These are phyloP conservation scores for Aspergillus brasiliensis DNA, from an alignment of 2,329 filamentous ascomycete species.

Conservation along the genomic window DNA sequence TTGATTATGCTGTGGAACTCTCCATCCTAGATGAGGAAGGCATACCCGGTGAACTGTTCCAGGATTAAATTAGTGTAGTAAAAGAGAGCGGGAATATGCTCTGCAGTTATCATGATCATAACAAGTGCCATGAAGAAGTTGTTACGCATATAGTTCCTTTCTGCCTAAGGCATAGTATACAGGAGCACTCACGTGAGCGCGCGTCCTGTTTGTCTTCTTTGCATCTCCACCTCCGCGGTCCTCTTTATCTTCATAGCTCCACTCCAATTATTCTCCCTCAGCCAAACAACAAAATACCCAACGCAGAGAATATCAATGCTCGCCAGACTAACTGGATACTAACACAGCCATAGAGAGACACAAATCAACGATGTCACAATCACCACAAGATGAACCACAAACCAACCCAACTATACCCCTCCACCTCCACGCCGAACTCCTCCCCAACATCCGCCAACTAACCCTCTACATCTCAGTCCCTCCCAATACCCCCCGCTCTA, in stretches of 20 bases:
- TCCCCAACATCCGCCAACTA: conserved; percentile 63
- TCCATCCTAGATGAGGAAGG: too few species aligned
- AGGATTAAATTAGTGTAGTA: too few species aligned
- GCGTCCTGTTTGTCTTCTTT: not conserved
- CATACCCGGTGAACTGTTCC: too few species aligned
- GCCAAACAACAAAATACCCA: not conserved
- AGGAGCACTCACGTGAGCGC: not conserved
- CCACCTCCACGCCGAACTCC: conserved; percentile 60
- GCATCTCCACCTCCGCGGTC: not conserved
- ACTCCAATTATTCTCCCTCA: not conserved
- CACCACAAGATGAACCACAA: not conserved
- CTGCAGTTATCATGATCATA: too few species aligned
- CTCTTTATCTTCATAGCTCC: too few species aligned
- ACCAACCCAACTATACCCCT: conserved; percentile 16
- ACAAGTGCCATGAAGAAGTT: too few species aligned
- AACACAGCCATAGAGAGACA: not conserved
- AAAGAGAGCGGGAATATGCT: too few species aligned
- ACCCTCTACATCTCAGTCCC: conserved; percentile 58
- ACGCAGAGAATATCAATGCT: not conserved
- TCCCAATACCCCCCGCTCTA: conserved; percentile 11
- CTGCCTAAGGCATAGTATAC: not conserved
- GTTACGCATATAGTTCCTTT: not conserved
- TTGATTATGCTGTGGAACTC: too few species aligned
- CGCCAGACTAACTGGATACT: not conserved
- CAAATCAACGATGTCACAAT: not conserved